These are phyloP conservation scores for Trichosporon sp. DNA, from an alignment of 1,284 basidiomycete species.

Conservation along the genomic window DNA sequence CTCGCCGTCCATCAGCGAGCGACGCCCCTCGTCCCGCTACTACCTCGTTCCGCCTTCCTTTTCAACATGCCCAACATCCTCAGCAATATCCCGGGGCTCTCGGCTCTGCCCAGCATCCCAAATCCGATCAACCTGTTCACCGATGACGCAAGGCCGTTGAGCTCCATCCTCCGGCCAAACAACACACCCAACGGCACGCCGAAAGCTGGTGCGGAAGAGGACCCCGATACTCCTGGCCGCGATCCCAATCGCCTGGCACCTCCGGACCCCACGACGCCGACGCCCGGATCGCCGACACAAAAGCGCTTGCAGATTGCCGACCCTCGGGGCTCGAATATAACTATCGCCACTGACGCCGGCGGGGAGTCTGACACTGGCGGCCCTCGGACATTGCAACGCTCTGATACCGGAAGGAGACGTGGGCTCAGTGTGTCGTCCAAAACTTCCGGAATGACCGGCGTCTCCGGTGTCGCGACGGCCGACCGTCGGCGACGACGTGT, in stretches of 20 bases:
- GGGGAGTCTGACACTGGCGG: constrained; percentile 19
- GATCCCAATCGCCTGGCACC: constrained; percentile 2
- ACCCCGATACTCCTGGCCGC: constrained; percentile 5
- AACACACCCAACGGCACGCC: constrained; percentile 9
- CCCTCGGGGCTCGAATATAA: neutral
- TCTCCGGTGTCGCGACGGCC: neutral
- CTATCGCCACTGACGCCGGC: constrained; percentile 11
- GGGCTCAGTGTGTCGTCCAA: constrained; percentile 20
- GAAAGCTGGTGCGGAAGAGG: constrained; percentile 11
- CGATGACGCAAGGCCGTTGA: constrained; percentile 24
- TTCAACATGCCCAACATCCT: constrained; percentile 41
- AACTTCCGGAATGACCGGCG: neutral
- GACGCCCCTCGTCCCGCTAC: neutral
- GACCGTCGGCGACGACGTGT: constrained; percentile 22
- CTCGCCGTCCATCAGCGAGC: constrained; percentile 14
- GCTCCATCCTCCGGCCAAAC: constrained; percentile 16
- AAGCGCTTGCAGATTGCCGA: constrained; percentile 24
- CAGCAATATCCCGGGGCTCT: constrained; percentile 37
- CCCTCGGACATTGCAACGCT: constrained; percentile 1
- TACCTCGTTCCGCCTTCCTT: constrained; percentile 7
- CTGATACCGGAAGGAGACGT: constrained; percentile 23
- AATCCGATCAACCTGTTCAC: constrained; percentile 44
- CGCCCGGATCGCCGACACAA: constrained; percentile 12
- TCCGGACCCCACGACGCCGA: constrained; percentile 12
- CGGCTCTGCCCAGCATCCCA: constrained; percentile 36